Evolutionary conservation across 1,284 basidiomycete genomes (phyloP), one percentile per base, ranked within the genome.

Genomic region (Vanrija pseudolonga): DNA sequence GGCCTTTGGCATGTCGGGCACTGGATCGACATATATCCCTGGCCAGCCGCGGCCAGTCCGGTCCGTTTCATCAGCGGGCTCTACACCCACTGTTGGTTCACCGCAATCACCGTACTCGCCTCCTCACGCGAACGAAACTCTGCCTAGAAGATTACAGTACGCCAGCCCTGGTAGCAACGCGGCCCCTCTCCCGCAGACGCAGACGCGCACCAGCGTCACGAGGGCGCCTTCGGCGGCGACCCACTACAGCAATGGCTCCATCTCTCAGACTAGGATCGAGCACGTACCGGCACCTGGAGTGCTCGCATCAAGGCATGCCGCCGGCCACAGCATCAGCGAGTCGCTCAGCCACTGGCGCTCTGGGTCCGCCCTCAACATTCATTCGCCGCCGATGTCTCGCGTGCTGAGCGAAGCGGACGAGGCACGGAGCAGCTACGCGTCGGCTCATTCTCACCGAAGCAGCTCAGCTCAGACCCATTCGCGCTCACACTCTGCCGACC

Each of bases 1-100:
- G 0, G 51, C 52, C 3, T 22, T 51, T 9, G 43, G 42, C 9
- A 22, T 23, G 22, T 6, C 32, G 5, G 22, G n/a, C n/a, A 23
- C 6, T 41, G 47, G 12, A 51, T 19, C 18, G 20, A 32, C 23
- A 2, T 74, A 74, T 48, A 61, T 71, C 2, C 72, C 72, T 5
- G 72, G 72, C 40, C 71, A 73, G 45, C 70, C 68, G 3, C 60
- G 72, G 19, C 72, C 72, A 1, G 62, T 74, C 20, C 60, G 72
- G 22, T 55, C 60, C 9, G 51, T 48, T 3, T 67, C 64, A 12
- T 66, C 64, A 1, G 54, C 17, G 7, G 28, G 18, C 4, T 19
- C 45, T 9, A 26, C 45, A 17, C 18, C 45, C 23, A 32, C 17
- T 12, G 18, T 45, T 40, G 50, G 40, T 14, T 36, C 50, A 42